A percentile compares a stretch with the other conserved stretches of the same genome.
phyloP scores from a whole-genome alignment of 495 filamentous ascomycete genomes.

The Daldinia bambusicola region DNA sequence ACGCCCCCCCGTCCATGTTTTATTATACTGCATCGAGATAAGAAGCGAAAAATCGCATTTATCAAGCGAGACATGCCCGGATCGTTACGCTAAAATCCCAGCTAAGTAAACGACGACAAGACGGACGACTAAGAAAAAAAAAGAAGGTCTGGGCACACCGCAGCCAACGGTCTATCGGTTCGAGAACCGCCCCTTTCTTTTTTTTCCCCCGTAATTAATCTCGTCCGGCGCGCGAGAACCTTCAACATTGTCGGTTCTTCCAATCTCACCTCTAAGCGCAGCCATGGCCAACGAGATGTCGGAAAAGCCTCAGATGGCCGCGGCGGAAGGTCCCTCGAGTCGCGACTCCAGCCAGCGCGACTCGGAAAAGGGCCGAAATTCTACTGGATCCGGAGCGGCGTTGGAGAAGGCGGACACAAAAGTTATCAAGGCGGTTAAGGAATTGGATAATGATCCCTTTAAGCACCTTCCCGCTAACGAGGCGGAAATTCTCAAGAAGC shows the following conservation, averaged over 20 bases:
- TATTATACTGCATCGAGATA: background rate
- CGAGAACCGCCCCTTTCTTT: slow-evolving; percentile 15
- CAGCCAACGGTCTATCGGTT: slow-evolving; percentile 12
- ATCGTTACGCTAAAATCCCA: slow-evolving; percentile 8
- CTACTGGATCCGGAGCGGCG: slow-evolving; percentile 18
- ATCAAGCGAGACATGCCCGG: background rate
- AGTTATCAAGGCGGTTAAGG: slow-evolving; percentile 46
- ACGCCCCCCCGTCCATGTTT: background rate
- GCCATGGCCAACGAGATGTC: slow-evolving; percentile 45
- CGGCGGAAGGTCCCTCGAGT: slow-evolving; percentile 33
- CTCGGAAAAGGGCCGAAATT: slow-evolving; percentile 37
- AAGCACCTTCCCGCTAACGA: slow-evolving; percentile 64
- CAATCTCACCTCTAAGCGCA: slow-evolving; percentile 1
- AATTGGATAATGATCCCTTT: slow-evolving; percentile 61
- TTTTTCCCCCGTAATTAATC: slow-evolving; percentile 14
- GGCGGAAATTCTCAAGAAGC: slow-evolving; percentile 63
- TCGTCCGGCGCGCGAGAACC: slow-evolving; percentile 22
- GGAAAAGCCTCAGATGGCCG: slow-evolving; percentile 46
- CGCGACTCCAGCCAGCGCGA: slow-evolving; percentile 50
- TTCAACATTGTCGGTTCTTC: background rate
- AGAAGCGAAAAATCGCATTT: slow-evolving; percentile 5
- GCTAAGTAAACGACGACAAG: slow-evolving; percentile 3
- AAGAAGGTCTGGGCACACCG: slow-evolving; percentile 25
- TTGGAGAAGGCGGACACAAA: slow-evolving; percentile 65
- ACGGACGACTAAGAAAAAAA: slow-evolving; percentile 13